Conservation (phyloP, 768 basidiomycete species). For the Tulasnella sp. region DNA sequence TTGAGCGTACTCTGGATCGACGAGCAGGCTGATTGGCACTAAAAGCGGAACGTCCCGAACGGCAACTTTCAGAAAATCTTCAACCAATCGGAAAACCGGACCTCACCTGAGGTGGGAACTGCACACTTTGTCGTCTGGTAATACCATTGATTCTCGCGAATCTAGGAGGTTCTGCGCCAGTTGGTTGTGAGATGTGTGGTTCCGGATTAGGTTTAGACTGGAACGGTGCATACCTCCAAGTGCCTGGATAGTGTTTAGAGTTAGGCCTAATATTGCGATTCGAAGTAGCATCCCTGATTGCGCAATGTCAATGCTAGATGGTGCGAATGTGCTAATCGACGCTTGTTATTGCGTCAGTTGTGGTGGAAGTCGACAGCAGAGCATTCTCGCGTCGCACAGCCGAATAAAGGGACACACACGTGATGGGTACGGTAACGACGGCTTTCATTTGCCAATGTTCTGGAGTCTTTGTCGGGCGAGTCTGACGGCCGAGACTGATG, state of each 20-base stretch:
- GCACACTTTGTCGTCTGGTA: background rate
- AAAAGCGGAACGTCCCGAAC: background rate
- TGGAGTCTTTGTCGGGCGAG: background rate
- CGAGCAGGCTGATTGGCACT: background rate
- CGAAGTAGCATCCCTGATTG: background rate
- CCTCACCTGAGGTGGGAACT: background rate
- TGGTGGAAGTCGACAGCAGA: background rate
- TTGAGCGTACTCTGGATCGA: background rate
- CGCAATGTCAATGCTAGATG: slow-evolving; percentile 2
- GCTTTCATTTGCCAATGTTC: background rate
- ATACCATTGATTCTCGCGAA: background rate
- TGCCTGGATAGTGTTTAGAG: background rate
- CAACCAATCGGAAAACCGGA: background rate
- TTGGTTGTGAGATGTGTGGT: background rate
- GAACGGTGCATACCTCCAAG: background rate
- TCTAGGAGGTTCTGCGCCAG: background rate
- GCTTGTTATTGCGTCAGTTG: background rate
- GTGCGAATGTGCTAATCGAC: background rate
- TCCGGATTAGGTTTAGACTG: background rate
- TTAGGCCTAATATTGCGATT: background rate
- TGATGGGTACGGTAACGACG: background rate
- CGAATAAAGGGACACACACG: background rate
- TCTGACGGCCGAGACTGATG: background rate
- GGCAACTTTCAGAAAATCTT: background rate
- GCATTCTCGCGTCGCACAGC: background rate